Conservation (phyloP, 73 alveolate species). For the Symbiodinium pilosum region DNA sequence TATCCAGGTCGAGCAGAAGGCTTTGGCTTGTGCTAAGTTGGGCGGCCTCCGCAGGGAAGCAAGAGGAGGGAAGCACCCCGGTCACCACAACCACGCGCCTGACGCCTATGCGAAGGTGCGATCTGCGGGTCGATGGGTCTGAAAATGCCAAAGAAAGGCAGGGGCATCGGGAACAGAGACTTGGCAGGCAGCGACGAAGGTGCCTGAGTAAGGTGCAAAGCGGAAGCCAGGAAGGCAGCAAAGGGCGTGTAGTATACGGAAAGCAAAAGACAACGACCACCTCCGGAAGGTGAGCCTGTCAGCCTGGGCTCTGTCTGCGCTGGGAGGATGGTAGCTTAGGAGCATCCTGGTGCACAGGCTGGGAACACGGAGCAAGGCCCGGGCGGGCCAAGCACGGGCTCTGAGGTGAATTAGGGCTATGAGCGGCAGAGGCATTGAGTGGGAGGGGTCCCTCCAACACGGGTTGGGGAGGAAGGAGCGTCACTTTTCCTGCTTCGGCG, state of each 20-base stretch:
- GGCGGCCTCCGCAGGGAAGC: neutral
- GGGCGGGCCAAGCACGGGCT: too few species aligned
- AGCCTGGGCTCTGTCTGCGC: too few species aligned
- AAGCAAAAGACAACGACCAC: neutral
- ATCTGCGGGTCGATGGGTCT: neutral
- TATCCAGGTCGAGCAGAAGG: neutral
- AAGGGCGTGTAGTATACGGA: neutral
- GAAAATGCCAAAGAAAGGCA: neutral
- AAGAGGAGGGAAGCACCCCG: neutral
- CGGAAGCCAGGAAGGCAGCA: neutral
- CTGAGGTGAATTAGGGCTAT: too few species aligned
- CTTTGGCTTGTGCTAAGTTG: neutral
- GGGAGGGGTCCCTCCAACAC: too few species aligned
- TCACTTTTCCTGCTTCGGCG: too few species aligned
- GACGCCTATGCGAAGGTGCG: neutral
- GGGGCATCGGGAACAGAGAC: neutral
- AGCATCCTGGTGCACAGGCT: too few species aligned
- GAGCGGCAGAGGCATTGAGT: too few species aligned
- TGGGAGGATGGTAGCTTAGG: too few species aligned
- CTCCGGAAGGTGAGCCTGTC: neutral
- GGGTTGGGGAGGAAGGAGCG: too few species aligned
- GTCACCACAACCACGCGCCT: neutral
- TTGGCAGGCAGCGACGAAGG: neutral
- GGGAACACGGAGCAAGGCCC: too few species aligned
- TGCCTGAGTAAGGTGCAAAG: neutral